Percentiles rank a stretch among this genome's conserved stretches.
These are phyloP conservation scores for Backusella psychrophila DNA, from an alignment of 192 early-diverging fungal species.

Conservation along the genomic window DNA sequence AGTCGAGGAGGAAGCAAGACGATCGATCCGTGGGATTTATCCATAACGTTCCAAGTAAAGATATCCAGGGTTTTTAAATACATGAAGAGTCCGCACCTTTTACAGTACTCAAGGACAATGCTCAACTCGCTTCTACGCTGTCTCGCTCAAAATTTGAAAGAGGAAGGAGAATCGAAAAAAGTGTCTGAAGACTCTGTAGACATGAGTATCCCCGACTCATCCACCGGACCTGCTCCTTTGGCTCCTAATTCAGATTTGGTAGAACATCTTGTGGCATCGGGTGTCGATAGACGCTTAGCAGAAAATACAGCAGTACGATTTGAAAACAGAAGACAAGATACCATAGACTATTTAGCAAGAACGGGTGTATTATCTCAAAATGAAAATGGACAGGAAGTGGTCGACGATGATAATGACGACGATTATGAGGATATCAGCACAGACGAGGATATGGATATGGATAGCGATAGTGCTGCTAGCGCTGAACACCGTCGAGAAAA, in stretches of 20 bases:
- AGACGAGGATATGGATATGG: conserved; percentile 13
- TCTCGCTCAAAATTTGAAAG: conserved; percentile 67
- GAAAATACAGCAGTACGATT: conserved; percentile 6
- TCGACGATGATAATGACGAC: conserved; percentile 31
- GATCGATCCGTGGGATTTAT: conserved; percentile 26
- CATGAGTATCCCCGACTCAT: neutral
- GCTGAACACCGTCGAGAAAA: neutral
- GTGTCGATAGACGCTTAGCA: neutral
- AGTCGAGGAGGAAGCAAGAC: neutral
- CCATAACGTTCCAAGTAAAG: conserved; percentile 57
- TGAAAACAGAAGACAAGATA: conserved; percentile 15
- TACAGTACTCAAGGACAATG: conserved; percentile 48
- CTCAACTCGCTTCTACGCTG: conserved; percentile 60
- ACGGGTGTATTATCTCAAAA: neutral
- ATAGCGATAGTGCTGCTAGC: neutral
- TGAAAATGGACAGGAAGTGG: neutral
- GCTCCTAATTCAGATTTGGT: neutral
- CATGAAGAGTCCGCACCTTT: conserved; percentile 63
- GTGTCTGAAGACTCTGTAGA: neutral
- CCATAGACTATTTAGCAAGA: neutral
- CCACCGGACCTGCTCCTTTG: neutral
- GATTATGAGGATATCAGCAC: conserved; percentile 21
- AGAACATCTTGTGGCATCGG: neutral
- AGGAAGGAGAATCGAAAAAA: conserved; percentile 56
- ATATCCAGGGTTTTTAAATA: conserved; percentile 58